A percentile compares a stretch with the other conserved stretches of the same genome.
phyloP scores from a whole-genome alignment of 805 yeast species.

The Saccharomyces mikatae region DNA sequence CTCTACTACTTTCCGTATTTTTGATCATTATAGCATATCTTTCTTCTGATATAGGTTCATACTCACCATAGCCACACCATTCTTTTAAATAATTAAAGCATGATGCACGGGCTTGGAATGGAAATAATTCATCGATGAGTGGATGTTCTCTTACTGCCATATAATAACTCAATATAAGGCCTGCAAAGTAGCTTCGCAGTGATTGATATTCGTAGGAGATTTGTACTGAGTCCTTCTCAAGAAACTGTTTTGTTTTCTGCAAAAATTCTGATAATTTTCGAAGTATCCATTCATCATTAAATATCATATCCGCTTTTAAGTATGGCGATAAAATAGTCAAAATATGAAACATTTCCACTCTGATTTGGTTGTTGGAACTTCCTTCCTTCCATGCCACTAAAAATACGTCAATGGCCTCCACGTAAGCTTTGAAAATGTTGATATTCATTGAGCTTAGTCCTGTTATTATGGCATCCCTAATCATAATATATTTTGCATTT shows the following conservation, averaged over 20 bases:
- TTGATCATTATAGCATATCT: conserved; percentile 54
- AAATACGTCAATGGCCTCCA: conserved; percentile 64
- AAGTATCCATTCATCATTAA: conserved; percentile 61
- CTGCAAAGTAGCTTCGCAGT: conserved; percentile 75
- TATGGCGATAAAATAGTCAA: conserved; percentile 63
- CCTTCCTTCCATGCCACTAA: conserved; percentile 51
- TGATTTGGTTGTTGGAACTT: conserved; percentile 33
- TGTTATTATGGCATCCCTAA: conserved; percentile 79
- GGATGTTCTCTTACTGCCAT: conserved; percentile 42
- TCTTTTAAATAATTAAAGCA: conserved; percentile 78
- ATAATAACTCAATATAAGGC: conserved; percentile 68
- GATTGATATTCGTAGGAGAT: conserved; percentile 63
- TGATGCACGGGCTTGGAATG: conserved; percentile 76
- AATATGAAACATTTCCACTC: conserved; percentile 74
- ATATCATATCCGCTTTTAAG: conserved; percentile 41
- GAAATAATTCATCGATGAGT: conserved; percentile 48
- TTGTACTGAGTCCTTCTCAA: conserved; percentile 52
- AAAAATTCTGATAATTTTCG: conserved; percentile 54
- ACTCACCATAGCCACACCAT: conserved; percentile 90
- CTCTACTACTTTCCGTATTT: conserved; percentile 32
- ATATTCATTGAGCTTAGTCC: conserved; percentile 87
- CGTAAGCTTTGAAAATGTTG: conserved; percentile 73
- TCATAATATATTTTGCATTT: conserved; percentile 55
- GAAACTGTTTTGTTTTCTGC: conserved; percentile 51
- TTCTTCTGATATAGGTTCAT: conserved; percentile 50